Percentiles rank a stretch among this genome's conserved stretches.
Conservation (phyloP, 805 yeast genomes). For the Pichia occidentalis region DNA sequence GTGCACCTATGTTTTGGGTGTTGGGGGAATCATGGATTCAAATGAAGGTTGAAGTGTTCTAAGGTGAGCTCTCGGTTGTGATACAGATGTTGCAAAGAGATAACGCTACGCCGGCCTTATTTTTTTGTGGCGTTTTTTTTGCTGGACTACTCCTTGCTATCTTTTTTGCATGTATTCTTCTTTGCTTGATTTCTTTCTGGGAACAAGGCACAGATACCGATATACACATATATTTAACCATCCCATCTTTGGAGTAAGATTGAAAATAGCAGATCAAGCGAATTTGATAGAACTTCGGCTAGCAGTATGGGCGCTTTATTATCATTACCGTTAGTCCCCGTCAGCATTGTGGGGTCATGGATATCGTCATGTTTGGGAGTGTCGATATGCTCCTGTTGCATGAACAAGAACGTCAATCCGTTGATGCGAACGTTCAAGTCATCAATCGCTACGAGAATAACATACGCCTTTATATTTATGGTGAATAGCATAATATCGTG, state of each 20-base stretch:
- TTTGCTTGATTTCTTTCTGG: too few relatives aligned
- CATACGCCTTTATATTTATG: conserved; percentile 74
- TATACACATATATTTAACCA: too few relatives aligned
- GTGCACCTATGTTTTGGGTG: conserved; percentile 65
- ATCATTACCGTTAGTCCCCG: conserved; percentile 62
- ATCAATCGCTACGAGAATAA: conserved; percentile 74
- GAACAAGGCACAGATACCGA: too few relatives aligned
- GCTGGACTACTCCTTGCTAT: too few relatives aligned
- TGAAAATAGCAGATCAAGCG: too few relatives aligned
- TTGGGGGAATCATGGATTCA: conserved; percentile 25
- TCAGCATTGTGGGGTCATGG: conserved; percentile 51
- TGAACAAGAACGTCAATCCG: conserved; percentile 28
- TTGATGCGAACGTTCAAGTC: conserved; percentile 48
- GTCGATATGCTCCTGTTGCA: conserved; percentile 64
- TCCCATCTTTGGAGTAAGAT: too few relatives aligned
- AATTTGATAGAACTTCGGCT: neutral
- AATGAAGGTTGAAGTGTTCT: conserved; percentile 32
- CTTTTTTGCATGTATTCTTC: too few relatives aligned
- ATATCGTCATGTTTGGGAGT: conserved; percentile 78
- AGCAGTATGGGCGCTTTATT: conserved; percentile 55
- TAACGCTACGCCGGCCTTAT: too few relatives aligned
- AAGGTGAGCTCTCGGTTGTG: too few relatives aligned
- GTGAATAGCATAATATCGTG: conserved; percentile 81
- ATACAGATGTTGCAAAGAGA: too few relatives aligned
- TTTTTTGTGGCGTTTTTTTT: too few relatives aligned